Conservation (phyloP, 768 basidiomycete species). For the Termitomyces heimii region DNA sequence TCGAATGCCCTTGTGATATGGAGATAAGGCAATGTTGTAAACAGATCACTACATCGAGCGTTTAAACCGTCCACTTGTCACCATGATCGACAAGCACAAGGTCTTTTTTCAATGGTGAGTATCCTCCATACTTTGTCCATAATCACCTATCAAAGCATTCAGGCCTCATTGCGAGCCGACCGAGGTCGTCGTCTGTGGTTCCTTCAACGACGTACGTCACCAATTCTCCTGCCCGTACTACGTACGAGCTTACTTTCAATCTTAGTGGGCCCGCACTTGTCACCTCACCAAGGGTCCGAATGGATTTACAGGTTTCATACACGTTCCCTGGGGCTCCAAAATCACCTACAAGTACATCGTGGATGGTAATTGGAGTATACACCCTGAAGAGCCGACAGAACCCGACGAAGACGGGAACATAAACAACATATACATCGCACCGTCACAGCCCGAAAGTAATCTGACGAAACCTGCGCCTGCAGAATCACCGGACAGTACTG, state of each 20-base stretch:
- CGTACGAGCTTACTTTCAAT: conserved; percentile 8
- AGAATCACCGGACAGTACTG: conserved; percentile 1
- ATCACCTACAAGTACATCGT: conserved; percentile 77
- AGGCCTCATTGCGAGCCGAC: conserved; percentile 57
- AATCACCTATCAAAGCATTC: conserved; percentile 7
- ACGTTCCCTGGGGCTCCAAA: conserved; percentile 58
- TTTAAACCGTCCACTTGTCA: neutral
- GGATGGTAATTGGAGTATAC: conserved; percentile 60
- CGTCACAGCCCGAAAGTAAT: conserved; percentile 20
- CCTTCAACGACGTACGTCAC: conserved; percentile 66
- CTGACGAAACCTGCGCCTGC: conserved; percentile 11
- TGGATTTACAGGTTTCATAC: conserved; percentile 50
- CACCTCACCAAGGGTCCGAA: conserved; percentile 44
- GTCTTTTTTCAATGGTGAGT: conserved; percentile 47
- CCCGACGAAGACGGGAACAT: conserved; percentile 56
- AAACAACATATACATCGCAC: conserved; percentile 62
- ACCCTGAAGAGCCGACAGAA: conserved; percentile 53
- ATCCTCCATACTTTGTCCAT: neutral
- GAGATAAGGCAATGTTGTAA: conserved; percentile 1
- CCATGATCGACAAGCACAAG: conserved; percentile 30
- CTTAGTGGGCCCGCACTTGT: conserved; percentile 57
- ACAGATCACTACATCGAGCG: conserved; percentile 3
- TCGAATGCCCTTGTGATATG: neutral
- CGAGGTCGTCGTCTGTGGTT: conserved; percentile 66
- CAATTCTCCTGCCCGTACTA: conserved; percentile 1